Conservation (phyloP, 2,329 filamentous ascomycete species). For the Hymenotorrendiella dingleyae region DNA sequence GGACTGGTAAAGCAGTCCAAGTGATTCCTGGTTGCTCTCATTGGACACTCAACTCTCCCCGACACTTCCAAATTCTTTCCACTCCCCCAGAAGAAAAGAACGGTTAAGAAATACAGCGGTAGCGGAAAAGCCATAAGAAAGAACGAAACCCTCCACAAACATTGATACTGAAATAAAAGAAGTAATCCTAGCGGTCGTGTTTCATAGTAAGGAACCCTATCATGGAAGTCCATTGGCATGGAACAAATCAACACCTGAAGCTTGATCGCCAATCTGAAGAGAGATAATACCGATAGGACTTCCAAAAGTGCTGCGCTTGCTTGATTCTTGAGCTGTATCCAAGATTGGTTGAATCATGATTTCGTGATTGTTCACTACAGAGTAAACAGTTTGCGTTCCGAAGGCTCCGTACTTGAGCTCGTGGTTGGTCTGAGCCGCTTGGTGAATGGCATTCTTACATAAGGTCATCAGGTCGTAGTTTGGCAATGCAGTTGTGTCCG, state of each 20-base stretch:
- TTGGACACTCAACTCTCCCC: too few relatives aligned
- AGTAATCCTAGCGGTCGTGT: too few relatives aligned
- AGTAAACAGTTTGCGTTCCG: background rate
- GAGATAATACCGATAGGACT: background rate
- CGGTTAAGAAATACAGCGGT: too few relatives aligned
- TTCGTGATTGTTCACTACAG: background rate
- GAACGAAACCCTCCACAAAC: too few relatives aligned
- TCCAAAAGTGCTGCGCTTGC: background rate
- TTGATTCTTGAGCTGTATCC: background rate
- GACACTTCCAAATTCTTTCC: too few relatives aligned
- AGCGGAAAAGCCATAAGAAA: too few relatives aligned
- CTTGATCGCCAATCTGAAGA: constrained; percentile 1
- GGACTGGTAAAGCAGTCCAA: too few relatives aligned
- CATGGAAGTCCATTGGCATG: constrained; percentile 3
- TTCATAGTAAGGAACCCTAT: too few relatives aligned
- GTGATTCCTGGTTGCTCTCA: too few relatives aligned
- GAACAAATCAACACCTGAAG: constrained; percentile 1
- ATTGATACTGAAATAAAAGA: too few relatives aligned
- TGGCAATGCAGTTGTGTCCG: background rate
- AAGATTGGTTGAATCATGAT: background rate
- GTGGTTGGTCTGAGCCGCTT: background rate
- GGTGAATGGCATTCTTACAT: background rate
- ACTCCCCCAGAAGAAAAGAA: too few relatives aligned
- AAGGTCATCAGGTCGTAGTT: background rate
- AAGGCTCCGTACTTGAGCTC: constrained; percentile 1